Evolutionary conservation across 768 basidiomycete genomes (phyloP).

Genomic region (Porpolomopsis calyptriformis): DNA sequence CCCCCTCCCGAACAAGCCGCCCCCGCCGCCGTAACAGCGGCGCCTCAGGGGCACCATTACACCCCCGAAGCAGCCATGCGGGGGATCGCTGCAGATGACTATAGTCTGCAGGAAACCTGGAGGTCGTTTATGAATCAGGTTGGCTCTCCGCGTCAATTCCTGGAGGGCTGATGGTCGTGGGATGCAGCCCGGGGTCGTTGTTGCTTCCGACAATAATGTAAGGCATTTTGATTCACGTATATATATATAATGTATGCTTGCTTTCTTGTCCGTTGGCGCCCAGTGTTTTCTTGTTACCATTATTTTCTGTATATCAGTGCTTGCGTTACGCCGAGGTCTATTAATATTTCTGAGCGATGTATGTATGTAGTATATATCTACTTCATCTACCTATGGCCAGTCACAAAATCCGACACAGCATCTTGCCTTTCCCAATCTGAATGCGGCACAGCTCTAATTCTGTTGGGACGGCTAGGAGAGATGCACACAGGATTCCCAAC

Average conservation of each 20-base stretch:
- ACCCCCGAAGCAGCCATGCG: constrained; percentile 33
- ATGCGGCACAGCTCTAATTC: constrained; percentile 68
- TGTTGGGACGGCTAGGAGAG: constrained; percentile 57
- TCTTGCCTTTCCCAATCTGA: constrained; percentile 61
- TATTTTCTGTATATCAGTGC: constrained; percentile 29
- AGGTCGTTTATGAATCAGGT: constrained; percentile 51
- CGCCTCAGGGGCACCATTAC: constrained; percentile 29
- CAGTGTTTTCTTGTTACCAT: constrained; percentile 11
- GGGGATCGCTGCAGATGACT: constrained; percentile 43
- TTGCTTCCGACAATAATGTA: neutral
- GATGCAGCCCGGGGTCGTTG: neutral
- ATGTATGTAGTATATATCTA: neutral
- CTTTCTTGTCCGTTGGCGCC: neutral
- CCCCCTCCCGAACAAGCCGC: too few relatives aligned
- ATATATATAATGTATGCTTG: neutral
- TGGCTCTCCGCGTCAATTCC: constrained; percentile 32
- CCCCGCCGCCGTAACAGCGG: constrained; percentile 19
- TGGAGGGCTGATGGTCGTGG: constrained; percentile 26
- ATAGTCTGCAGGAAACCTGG: constrained; percentile 59
- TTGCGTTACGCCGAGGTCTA: too few relatives aligned
- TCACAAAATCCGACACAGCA: constrained; percentile 56
- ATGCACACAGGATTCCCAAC: constrained; percentile 57
- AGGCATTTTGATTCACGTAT: too few relatives aligned
- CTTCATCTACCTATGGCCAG: neutral
- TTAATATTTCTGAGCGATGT: too few relatives aligned